Evolutionary conservation across 352 stramenopile species (phyloP).

Genomic region (Phytophthora hibernalis): DNA sequence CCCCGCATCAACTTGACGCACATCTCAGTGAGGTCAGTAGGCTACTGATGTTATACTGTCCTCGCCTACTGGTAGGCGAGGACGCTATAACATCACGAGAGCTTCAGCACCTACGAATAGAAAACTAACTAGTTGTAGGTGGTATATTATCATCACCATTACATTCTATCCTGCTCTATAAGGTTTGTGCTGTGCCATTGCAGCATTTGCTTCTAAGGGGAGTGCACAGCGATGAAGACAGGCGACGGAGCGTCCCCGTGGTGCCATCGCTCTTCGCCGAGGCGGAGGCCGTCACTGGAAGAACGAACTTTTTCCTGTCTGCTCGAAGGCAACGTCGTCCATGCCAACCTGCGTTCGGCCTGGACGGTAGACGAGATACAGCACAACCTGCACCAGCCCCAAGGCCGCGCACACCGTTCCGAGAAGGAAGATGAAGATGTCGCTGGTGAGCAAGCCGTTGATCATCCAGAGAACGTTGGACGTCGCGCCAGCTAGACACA

Average conservation of each 20-base stretch:
- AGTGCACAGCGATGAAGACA: slow-evolving; percentile 31
- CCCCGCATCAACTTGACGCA: neutral
- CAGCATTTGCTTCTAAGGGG: slow-evolving; percentile 15
- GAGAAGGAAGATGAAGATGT: slow-evolving; percentile 49
- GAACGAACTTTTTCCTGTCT: slow-evolving; percentile 23
- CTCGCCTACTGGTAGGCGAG: no score
- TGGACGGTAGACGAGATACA: slow-evolving; percentile 40
- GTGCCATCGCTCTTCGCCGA: slow-evolving; percentile 13
- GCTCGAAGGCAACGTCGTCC: slow-evolving; percentile 2
- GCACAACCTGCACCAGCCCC: slow-evolving; percentile 30
- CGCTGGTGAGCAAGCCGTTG: slow-evolving; percentile 40
- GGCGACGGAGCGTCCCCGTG: slow-evolving; percentile 4
- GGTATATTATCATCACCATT: slow-evolving; percentile 8
- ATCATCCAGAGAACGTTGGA: slow-evolving; percentile 49
- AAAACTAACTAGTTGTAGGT: slow-evolving; percentile 6
- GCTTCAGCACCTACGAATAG: neutral
- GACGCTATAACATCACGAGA: no score
- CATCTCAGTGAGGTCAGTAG: no score
- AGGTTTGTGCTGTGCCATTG: slow-evolving; percentile 2
- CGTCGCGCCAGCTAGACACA: slow-evolving; percentile 30
- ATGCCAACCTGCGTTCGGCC: neutral
- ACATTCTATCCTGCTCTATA: slow-evolving; percentile 5
- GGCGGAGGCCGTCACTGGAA: slow-evolving; percentile 11
- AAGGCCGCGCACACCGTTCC: slow-evolving; percentile 31
- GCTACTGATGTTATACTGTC: no score